Conservation (phyloP, 2,329 filamentous ascomycete species). For the Arthrocladium fulminans region DNA sequence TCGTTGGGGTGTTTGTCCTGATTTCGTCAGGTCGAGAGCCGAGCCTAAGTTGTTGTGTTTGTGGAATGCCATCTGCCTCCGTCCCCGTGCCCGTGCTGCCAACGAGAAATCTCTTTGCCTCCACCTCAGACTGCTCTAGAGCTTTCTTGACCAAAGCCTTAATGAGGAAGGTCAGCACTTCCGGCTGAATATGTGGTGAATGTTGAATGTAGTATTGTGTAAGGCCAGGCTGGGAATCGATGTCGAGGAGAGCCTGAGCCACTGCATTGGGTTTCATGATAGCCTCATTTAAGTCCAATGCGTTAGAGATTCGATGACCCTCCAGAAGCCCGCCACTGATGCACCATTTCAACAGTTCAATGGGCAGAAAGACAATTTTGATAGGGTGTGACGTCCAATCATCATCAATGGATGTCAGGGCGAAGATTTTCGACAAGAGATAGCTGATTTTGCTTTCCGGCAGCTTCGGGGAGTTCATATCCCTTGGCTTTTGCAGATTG, state of each 20-base stretch:
- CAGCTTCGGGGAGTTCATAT: conserved; percentile 4
- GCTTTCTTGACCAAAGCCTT: conserved; percentile 33
- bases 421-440: conserved; percentile 20
- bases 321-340: conserved; percentile 32
- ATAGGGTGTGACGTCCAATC: conserved; percentile 18
- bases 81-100: conserved; percentile 12
- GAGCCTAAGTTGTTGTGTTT: conserved; percentile 5
- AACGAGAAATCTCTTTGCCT: conserved; percentile 9
- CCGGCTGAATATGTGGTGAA: conserved; percentile 28
- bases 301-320: conserved; percentile 32
- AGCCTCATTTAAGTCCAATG: conserved; percentile 11
- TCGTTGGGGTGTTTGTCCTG: conserved; percentile 1
- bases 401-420: conserved; percentile 15
- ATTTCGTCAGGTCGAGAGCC: background rate
- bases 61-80: conserved; percentile 12
- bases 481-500: conserved; percentile 1
- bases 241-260: conserved; percentile 31
- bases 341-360: conserved; percentile 34
- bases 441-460: conserved; percentile 15
- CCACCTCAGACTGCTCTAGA: conserved; percentile 26
- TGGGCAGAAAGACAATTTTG: conserved; percentile 25
- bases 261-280: conserved; percentile 17
- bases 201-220: conserved; percentile 31
- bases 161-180: conserved; percentile 34
- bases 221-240: conserved; percentile 31